phyloP scores from a whole-genome alignment of 257 asterid species.

The Solanum bukasovii region DNA sequence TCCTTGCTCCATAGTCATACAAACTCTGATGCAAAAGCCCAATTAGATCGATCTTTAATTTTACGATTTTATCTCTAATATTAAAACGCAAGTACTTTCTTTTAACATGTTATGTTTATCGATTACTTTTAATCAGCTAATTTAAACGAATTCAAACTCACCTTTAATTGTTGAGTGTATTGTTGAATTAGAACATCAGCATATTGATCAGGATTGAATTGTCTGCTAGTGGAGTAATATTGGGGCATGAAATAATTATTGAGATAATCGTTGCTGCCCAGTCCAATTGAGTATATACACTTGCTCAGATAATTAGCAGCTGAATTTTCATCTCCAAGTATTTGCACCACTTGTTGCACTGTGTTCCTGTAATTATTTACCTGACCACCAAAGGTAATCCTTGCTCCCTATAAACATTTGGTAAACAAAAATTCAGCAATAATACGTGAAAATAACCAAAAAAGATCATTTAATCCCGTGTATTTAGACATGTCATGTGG shows the following conservation, averaged over 20 bases:
- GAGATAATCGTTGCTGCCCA: constrained; percentile 46
- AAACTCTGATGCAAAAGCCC: constrained; percentile 16
- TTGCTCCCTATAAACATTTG: constrained; percentile 38
- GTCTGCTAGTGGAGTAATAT: constrained; percentile 24
- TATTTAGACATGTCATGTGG: too few relatives aligned
- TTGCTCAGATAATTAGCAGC: constrained; percentile 31
- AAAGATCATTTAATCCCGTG: background rate
- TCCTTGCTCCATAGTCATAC: constrained; percentile 71
- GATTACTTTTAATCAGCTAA: background rate
- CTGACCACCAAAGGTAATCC: constrained; percentile 51
- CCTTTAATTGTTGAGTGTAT: constrained; percentile 25
- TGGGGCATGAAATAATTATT: constrained; percentile 45
- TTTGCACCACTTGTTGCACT: constrained; percentile 38
- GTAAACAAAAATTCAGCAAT: background rate
- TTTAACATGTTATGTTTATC: background rate
- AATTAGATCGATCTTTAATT: background rate
- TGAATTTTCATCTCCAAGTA: constrained; percentile 26
- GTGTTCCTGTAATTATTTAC: constrained; percentile 67
- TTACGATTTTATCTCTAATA: background rate
- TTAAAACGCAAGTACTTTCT: background rate
- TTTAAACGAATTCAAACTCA: background rate
- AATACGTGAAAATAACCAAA: background rate
- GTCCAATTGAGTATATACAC: constrained; percentile 28
- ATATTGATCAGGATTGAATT: constrained; percentile 24
- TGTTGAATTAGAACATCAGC: constrained; percentile 29